phyloP scores from a whole-genome alignment of 768 basidiomycete species.

The Pulveroboletus frians region DNA sequence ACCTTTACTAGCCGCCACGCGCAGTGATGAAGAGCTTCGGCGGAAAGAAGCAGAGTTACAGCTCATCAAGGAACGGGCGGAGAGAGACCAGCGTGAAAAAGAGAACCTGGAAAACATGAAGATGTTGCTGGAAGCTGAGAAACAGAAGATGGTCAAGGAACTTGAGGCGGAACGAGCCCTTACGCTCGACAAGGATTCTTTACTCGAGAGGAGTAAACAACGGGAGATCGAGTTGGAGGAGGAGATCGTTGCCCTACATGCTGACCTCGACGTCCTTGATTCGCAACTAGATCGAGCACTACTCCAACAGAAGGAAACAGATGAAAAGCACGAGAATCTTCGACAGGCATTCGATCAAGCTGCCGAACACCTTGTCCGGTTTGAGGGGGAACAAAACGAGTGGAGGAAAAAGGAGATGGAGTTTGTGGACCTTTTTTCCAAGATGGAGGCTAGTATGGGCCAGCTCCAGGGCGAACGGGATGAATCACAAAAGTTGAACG shows the following conservation, averaged over 20 bases:
- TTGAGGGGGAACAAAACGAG: constrained; percentile 72
- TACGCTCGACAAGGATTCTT: constrained; percentile 74
- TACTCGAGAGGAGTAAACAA: constrained; percentile 78
- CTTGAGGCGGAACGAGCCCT: constrained; percentile 79
- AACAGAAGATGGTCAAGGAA: constrained; percentile 73
- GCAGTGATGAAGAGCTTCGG: constrained; percentile 87
- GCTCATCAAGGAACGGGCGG: constrained; percentile 77
- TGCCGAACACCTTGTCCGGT: constrained; percentile 75
- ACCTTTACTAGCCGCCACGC: constrained; percentile 86
- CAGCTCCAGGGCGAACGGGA: constrained; percentile 54
- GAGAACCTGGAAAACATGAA: constrained; percentile 74
- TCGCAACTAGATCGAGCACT: constrained; percentile 81
- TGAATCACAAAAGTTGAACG: constrained; percentile 57
- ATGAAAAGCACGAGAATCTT: constrained; percentile 71
- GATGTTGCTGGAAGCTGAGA: constrained; percentile 79
- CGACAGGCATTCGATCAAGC: constrained; percentile 76
- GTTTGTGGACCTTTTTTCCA: constrained; percentile 51
- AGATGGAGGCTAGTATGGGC: constrained; percentile 56
- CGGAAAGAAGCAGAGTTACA: constrained; percentile 81
- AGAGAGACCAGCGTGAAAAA: constrained; percentile 78
- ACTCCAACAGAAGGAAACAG: constrained; percentile 69
- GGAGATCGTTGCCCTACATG: constrained; percentile 72
- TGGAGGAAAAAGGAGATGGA: constrained; percentile 64
- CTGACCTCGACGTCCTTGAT: constrained; percentile 79
- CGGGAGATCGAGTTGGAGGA: constrained; percentile 85